Percentiles rank a stretch among this genome's conserved stretches.
Conservation (phyloP, 2,329 filamentous ascomycete species). For the Sclerotinia minor region DNA sequence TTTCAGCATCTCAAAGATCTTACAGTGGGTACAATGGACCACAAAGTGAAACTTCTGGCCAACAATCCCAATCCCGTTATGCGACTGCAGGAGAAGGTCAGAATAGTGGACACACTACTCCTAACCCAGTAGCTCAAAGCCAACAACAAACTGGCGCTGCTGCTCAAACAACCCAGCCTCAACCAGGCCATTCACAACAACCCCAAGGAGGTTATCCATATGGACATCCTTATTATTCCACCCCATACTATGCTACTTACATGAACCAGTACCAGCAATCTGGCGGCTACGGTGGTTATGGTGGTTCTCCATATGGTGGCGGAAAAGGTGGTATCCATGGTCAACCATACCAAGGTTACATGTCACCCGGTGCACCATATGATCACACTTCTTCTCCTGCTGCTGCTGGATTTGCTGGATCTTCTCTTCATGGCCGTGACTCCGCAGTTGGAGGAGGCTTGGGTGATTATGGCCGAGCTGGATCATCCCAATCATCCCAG, state of each 20-base stretch:
- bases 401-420: conserved; percentile 38
- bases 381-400: conserved; percentile 42
- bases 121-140: conserved; percentile 69
- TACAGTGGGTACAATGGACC: conserved; percentile 72
- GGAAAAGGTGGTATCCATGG: conserved; percentile 42
- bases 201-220: conserved; percentile 53
- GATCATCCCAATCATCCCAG: conserved; percentile 41
- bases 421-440: conserved; percentile 42
- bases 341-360: conserved; percentile 42
- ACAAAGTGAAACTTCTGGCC: conserved; percentile 67
- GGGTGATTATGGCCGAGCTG: conserved; percentile 43
- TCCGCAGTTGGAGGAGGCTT: conserved; percentile 40
- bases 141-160: conserved; percentile 47
- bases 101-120: conserved; percentile 87
- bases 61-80: conserved; percentile 61
- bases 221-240: conserved; percentile 60
- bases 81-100: conserved; percentile 66
- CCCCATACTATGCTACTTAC: conserved; percentile 64
- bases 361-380: conserved; percentile 42
- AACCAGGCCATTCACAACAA: conserved; percentile 52
- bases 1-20: conserved; percentile 67
- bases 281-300: conserved; percentile 42
- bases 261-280: conserved; percentile 53
- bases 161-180: conserved; percentile 46
- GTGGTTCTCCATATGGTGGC: conserved; percentile 41